These are phyloP conservation scores for Fusarium mundagurra DNA, from an alignment of 2,329 filamentous ascomycete genomes.

Conservation along the genomic window DNA sequence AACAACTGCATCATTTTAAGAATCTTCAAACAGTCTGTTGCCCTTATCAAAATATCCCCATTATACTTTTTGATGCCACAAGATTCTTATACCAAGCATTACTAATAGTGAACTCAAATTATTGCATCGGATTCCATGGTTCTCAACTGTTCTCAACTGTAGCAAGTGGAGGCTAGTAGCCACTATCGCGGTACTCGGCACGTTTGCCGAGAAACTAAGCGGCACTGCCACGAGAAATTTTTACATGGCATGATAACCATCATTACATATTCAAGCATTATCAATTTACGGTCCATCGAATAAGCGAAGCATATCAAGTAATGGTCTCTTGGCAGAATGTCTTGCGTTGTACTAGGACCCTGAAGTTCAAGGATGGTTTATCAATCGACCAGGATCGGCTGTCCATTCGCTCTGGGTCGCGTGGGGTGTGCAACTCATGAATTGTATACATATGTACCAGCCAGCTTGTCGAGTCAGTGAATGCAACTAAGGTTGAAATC, in stretches of 20 bases:
- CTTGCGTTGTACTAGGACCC: neutral
- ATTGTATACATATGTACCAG: too few relatives aligned
- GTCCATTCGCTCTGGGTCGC: neutral
- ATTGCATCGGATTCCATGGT: neutral
- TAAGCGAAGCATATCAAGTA: neutral
- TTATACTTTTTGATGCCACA: neutral
- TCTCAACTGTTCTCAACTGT: neutral
- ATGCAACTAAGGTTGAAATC: neutral
- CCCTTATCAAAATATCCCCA: neutral
- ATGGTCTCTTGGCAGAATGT: neutral
- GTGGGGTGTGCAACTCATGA: too few relatives aligned
- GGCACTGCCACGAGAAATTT: neutral
- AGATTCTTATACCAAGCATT: neutral
- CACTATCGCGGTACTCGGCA: neutral
- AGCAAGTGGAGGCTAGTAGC: neutral
- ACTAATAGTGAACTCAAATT: fast-evolving
- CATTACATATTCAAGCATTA: neutral
- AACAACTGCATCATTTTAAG: fast-evolving
- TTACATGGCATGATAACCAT: neutral
- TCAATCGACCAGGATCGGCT: neutral
- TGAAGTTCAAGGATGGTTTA: neutral
- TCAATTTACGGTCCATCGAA: neutral
- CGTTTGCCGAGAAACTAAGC: neutral
- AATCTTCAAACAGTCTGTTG: fast-evolving
- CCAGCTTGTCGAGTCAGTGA: neutral